Evolutionary conservation across 1,284 basidiomycete species (phyloP).

Genomic region (Cutaneotrichosporon cavernicola): DNA sequence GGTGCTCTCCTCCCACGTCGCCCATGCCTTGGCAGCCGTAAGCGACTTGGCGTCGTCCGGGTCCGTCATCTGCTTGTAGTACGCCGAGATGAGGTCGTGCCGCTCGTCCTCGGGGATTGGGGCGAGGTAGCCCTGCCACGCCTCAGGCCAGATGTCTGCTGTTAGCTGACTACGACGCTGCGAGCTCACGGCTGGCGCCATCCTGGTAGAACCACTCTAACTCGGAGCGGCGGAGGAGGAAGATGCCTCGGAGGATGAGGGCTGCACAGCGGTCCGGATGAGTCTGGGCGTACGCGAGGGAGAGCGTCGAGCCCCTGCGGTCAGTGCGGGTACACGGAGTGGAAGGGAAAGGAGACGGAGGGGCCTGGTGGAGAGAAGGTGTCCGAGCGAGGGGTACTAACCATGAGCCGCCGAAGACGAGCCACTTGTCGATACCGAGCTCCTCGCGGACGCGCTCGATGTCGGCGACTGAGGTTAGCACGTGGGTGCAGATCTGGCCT

Average conservation of each 20-base stretch:
- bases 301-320: conserved; percentile 77
- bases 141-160: conserved; percentile 71
- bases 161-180: conserved; percentile 8
- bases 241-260: conserved; percentile 83
- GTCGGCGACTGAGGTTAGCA: conserved; percentile 63
- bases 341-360: no score
- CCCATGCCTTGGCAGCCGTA: conserved; percentile 68
- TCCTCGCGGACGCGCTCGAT: conserved; percentile 77
- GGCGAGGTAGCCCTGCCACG: conserved; percentile 78
- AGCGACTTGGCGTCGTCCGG: conserved; percentile 64
- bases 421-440: conserved; percentile 74
- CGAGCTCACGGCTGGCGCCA: conserved; percentile 37
- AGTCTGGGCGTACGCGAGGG: conserved; percentile 79
- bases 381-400: conserved; percentile 49
- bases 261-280: conserved; percentile 78
- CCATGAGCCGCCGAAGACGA: conserved; percentile 82
- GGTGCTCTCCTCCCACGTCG: conserved; percentile 88
- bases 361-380: neutral
- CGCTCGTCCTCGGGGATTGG: conserved; percentile 78
- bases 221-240: conserved; percentile 80
- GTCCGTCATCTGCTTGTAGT: conserved; percentile 74
- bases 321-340: conserved; percentile 5
- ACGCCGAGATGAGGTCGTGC: conserved; percentile 69
- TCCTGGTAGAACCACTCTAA: conserved; percentile 88
- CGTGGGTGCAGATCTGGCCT: neutral